phyloP scores from a whole-genome alignment of 495 filamentous ascomycete genomes.

The Neurospora sp. region DNA sequence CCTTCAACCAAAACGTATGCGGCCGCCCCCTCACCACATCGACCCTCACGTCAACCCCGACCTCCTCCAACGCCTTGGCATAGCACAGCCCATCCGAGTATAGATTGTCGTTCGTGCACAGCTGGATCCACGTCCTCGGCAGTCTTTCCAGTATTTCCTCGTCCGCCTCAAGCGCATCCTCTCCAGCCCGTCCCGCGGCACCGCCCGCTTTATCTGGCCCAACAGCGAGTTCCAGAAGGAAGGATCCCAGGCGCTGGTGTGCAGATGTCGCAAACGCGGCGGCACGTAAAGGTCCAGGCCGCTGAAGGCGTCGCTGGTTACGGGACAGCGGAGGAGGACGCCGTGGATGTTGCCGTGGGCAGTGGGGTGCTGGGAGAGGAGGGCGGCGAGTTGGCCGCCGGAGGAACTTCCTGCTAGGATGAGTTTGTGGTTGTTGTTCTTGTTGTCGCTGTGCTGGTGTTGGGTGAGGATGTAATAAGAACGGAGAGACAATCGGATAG shows the following conservation, averaged over 20 bases:
- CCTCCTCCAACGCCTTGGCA: conserved; percentile 20
- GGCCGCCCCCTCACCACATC: conserved; percentile 23
- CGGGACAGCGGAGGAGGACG: conserved; percentile 22
- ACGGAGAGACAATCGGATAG: conserved; percentile 16
- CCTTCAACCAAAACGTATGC: conserved; percentile 29
- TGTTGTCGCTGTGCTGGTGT: background rate
- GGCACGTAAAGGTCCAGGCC: conserved; percentile 12
- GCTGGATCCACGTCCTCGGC: conserved; percentile 25
- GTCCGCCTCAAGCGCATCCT: conserved; percentile 17
- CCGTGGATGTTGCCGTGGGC: conserved; percentile 5
- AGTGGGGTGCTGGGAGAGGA: conserved; percentile 12
- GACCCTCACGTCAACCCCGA: conserved; percentile 17
- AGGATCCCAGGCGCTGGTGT: conserved; percentile 13
- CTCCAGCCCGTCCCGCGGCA: conserved; percentile 12
- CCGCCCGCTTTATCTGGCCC: conserved; percentile 5
- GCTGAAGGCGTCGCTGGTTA: conserved; percentile 18
- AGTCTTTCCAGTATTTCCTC: conserved; percentile 5
- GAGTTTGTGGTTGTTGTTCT: background rate
- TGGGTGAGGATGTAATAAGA: conserved; percentile 4
- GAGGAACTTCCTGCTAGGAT: conserved; percentile 22
- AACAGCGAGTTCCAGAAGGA: conserved; percentile 18
- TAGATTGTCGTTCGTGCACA: conserved; percentile 24
- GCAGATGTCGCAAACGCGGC: conserved; percentile 2
- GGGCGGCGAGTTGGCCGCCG: conserved; percentile 22
- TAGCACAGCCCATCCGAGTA: conserved; percentile 28